Conservation (phyloP, 306 rosid species). For the Coriaria nepalensis region DNA sequence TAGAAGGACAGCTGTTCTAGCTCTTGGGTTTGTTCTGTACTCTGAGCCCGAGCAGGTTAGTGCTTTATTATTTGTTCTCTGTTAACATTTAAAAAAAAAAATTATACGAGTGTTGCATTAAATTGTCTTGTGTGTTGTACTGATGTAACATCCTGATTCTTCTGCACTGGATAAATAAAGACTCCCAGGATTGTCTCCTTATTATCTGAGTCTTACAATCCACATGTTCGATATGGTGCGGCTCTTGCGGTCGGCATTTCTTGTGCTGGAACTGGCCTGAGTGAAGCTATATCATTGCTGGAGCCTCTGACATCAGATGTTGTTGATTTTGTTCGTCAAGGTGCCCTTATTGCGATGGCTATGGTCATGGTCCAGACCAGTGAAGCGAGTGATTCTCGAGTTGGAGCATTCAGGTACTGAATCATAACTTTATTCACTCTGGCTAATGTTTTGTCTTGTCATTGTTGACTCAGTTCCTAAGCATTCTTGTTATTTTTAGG, state of each 20-base stretch:
- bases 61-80: conserved; percentile 4
- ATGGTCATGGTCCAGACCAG: conserved; percentile 98
- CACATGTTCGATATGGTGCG: conserved; percentile 96
- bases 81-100: no score
- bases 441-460: neutral
- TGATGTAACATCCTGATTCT: neutral
- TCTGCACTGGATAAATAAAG: conserved; percentile 30
- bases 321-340: conserved; percentile 97
- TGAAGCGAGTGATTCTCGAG: conserved; percentile 94
- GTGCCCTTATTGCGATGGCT: conserved; percentile 98
- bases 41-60: conserved; percentile 98
- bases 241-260: conserved; percentile 99
- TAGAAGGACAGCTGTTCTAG: conserved; percentile 95
- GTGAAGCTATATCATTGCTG: conserved; percentile 91
- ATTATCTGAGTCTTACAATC: conserved; percentile 90
- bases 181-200: conserved; percentile 92
- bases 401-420: conserved; percentile 78
- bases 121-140: neutral
- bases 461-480: neutral
- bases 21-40: conserved; percentile 94
- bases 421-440: neutral
- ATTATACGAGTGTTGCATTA: no score
- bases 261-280: conserved; percentile 93
- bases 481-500: conserved; percentile 25
- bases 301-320: conserved; percentile 98